phyloP scores from a whole-genome alignment of 345 rosid species.

The Eucalyptus cloeziana region DNA sequence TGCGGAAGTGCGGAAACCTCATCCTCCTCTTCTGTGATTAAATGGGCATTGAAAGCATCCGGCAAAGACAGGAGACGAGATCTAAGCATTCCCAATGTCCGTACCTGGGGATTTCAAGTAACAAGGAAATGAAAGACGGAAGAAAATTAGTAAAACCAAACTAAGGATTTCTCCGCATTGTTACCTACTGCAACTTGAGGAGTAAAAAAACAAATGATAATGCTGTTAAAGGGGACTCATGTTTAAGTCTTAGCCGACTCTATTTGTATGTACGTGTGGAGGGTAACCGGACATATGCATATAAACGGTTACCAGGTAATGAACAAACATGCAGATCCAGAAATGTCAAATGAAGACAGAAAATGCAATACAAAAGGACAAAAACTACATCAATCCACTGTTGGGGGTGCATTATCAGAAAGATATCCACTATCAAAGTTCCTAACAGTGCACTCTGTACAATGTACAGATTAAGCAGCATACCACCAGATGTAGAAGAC shows the following conservation, averaged over 20 bases:
- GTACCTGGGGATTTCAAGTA: constrained; percentile 34
- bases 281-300: neutral
- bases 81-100: constrained; percentile 90
- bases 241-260: neutral
- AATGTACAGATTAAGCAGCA: neutral
- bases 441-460: neutral
- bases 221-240: neutral
- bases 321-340: neutral
- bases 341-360: neutral
- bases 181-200: neutral
- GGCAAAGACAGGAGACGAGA: constrained; percentile 86
- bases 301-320: neutral
- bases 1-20: neutral
- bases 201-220: no score
- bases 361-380: neutral
- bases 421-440: neutral
- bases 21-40: constrained; percentile 67
- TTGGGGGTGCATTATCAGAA: neutral
- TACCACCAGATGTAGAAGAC: neutral
- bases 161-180: neutral
- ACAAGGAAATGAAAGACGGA: neutral
- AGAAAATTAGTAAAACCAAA: neutral
- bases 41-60: constrained; percentile 68
- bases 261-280: neutral
- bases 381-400: neutral